Evolutionary conservation across 352 stramenopile species (phyloP).

Genomic region (Thalassiosira exigua): DNA sequence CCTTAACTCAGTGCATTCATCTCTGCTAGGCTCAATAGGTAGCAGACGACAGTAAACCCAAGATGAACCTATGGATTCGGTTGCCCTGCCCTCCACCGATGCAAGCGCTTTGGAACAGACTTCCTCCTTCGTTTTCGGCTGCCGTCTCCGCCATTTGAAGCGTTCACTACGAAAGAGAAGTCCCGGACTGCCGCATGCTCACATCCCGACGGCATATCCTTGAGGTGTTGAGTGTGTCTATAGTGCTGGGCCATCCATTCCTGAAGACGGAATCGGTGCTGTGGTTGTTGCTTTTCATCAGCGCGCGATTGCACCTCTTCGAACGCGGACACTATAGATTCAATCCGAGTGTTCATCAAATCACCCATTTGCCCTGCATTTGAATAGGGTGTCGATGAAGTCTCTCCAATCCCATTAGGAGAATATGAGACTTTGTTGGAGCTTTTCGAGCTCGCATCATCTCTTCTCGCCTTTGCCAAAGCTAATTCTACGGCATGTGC

Average conservation of each 20-base stretch:
- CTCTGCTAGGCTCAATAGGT: too few species aligned
- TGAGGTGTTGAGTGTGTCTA: conserved; percentile 7
- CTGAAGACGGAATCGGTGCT: conserved; percentile 28
- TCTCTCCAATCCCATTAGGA: too few species aligned
- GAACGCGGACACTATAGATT: conserved; percentile 49
- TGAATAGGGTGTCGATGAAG: neutral
- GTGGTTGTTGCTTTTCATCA: conserved; percentile 1
- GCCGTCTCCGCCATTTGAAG: conserved; percentile 6
- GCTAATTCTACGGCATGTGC: conserved; percentile 18
- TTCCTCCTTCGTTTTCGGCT: conserved; percentile 19
- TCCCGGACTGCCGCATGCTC: neutral
- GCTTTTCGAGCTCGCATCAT: conserved; percentile 1
- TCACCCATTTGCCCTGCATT: conserved; percentile 22
- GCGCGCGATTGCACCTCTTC: conserved; percentile 13
- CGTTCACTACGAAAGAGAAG: conserved; percentile 1
- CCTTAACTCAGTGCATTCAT: too few species aligned
- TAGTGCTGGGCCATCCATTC: conserved; percentile 41
- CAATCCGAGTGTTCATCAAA: conserved; percentile 25
- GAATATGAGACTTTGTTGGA: too few species aligned
- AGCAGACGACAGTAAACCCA: too few species aligned
- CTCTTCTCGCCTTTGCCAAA: conserved; percentile 8
- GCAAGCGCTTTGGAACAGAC: conserved; percentile 16
- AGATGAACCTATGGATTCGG: too few species aligned
- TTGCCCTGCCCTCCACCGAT: too few species aligned
- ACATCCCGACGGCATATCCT: neutral